Base-by-base conservation (phyloP, 1,284 basidiomycete species). In the Heimioporus retisporus region DNA sequence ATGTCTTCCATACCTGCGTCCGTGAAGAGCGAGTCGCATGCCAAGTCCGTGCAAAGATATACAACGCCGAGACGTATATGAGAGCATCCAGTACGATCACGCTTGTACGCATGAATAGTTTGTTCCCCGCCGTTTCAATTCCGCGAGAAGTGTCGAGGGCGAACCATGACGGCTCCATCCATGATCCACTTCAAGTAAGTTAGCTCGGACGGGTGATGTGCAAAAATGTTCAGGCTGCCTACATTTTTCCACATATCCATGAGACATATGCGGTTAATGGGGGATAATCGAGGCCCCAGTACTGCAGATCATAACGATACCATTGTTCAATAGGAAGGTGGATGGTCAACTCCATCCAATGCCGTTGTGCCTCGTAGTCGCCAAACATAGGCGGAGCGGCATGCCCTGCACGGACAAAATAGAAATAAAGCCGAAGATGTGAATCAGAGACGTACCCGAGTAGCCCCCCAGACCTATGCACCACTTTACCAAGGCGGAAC, bases 241-340 rank as follows among this genome's bases (percentile, higher is more conserved):
- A 91, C 84, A 92, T 81, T 56, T 85, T 76, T 14, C 94, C 95
- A 73, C 92, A 93, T 64, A 94, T 40, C 89, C 91, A 94, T 14
- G 94, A 96, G 60, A 92, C 85, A 74, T 96, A 96, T 6, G 95
- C 96, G 2, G 96, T 97, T 63, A 98, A 76, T 13, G 96, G 96
- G 6, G 96, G 96, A 80, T 98, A 96, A 79, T 96, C 95, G 61
- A 98, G 85, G 0, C 95, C 95, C 96, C 96, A 98, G 73, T 97
- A 97, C 60, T 88, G 88, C 44, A 95, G 83, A 73, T 97, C 94
- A 78, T 96, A 94, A 3, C 82, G 90, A 79, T 97, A 97, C 96
- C 96, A 97, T 71, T 91, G 80, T 14, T 81, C 83, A 35, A 88
- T 74, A 0, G 94, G 94, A 6, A 96, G 82, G 74, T 96, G 92